Evolutionary conservation across 495 filamentous ascomycete genomes (phyloP).

Genomic region (Astrothelium macrocarpum): DNA sequence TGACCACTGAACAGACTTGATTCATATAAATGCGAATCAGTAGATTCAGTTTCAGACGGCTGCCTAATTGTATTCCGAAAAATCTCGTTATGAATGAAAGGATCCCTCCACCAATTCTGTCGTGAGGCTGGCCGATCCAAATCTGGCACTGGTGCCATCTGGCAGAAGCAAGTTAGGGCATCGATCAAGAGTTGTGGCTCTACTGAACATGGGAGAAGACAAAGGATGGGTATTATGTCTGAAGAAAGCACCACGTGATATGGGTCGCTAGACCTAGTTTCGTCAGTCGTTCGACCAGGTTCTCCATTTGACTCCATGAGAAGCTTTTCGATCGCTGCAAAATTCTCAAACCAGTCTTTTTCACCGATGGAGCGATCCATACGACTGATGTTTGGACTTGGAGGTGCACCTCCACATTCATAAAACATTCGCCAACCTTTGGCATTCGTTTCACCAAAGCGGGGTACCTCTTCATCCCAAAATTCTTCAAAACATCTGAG

Average conservation of each 20-base stretch:
- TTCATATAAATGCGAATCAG: slow-evolving; percentile 15
- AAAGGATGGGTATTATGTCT: slow-evolving; percentile 46
- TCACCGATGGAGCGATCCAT: not conserved
- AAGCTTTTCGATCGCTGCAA: slow-evolving; percentile 52
- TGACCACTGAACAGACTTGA: slow-evolving; percentile 28
- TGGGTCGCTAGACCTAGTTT: slow-evolving; percentile 63
- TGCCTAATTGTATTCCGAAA: slow-evolving; percentile 12
- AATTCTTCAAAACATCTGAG: slow-evolving; percentile 55
- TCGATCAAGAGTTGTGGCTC: slow-evolving; percentile 28
- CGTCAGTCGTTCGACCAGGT: slow-evolving; percentile 58
- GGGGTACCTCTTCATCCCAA: slow-evolving; percentile 78
- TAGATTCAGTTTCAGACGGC: not conserved
- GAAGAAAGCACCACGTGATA: slow-evolving; percentile 68
- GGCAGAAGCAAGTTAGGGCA: slow-evolving; percentile 32
- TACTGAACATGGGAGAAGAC: not conserved
- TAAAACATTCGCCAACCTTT: slow-evolving; percentile 58
- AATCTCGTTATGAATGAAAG: slow-evolving; percentile 40
- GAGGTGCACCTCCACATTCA: slow-evolving; percentile 19
- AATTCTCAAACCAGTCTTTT: slow-evolving; percentile 38
- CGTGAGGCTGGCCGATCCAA: slow-evolving; percentile 18
- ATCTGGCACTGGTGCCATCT: slow-evolving; percentile 45
- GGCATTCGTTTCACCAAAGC: slow-evolving; percentile 66
- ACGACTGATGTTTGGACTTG: not conserved
- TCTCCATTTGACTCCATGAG: slow-evolving; percentile 39
- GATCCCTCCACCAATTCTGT: slow-evolving; percentile 35